Evolutionary conservation across 176 grass and related monocot species (phyloP).

Genomic region (Microstegium vimineum): DNA sequence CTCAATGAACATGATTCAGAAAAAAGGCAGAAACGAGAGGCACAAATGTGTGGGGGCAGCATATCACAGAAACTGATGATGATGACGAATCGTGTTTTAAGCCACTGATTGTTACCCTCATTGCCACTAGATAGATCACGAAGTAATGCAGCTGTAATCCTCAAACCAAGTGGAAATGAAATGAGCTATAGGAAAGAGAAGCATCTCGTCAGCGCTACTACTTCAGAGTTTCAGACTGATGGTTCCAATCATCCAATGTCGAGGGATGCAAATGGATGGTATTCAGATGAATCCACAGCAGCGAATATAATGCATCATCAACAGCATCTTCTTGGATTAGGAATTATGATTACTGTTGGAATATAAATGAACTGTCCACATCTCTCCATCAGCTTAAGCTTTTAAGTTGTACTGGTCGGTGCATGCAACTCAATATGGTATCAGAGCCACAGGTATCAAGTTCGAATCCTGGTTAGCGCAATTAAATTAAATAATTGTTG

Average conservation of each 20-base stretch:
- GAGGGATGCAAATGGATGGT: background rate
- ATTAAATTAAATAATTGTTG: no score
- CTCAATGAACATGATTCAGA: constrained; percentile 6
- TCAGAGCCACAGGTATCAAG: no score
- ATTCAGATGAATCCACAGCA: background rate
- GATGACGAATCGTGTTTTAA: background rate
- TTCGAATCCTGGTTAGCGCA: no score
- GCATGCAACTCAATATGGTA: no score
- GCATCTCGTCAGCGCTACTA: background rate
- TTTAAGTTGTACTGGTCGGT: no score
- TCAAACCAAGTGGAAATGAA: background rate
- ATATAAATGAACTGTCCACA: no score
- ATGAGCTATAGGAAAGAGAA: background rate
- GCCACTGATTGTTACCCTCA: background rate
- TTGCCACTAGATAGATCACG: background rate
- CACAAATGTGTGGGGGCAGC: background rate
- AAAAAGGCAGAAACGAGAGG: background rate
- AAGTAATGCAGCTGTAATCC: background rate
- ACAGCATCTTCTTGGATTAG: no score
- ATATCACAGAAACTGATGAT: background rate
- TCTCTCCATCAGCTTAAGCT: no score
- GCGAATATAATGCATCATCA: background rate
- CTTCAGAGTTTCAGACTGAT: background rate
- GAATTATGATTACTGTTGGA: no score
- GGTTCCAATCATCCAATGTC: background rate